Evolutionary conservation across 768 basidiomycete genomes (phyloP), one percentile per base, ranked within the genome.

Genomic region (Phaffia australis): DNA sequence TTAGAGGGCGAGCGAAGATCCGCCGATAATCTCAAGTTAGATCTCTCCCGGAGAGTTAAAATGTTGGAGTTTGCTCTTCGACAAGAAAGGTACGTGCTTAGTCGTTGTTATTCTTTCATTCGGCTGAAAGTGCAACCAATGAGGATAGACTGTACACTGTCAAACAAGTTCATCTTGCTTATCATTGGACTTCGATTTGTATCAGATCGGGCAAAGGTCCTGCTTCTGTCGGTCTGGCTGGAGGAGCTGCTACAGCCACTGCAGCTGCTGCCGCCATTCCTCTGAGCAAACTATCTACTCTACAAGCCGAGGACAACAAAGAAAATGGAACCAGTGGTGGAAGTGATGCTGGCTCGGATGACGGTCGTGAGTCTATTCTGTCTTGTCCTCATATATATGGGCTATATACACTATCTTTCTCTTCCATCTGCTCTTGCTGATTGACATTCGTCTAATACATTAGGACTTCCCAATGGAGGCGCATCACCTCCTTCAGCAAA

Each of bases 61-160:
- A 95, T 99, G 94, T 84, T 99, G 60, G 95, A 99, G 78, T 97
- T 91, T 77, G 95, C 94, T 50, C 80, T 99, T 57, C 85, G 91
- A 56, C 85, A 93, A 80, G 95, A 99, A 79, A 85, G 95, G 93
- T 95, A 70, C 73, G 83, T 80, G 47, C n/a, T 69, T 21, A 14
- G 7, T 23, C 27, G 15, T 32, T 5, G 21, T 50, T 18, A 29
- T 30, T 35, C 14, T 30, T 51, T 19, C 32, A 54, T 23, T 30
- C 25, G 0, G 35, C n/a, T n/a, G n/a, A n/a, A n/a, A n/a, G n/a
- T n/a, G n/a, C n/a, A n/a, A n/a, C n/a, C n/a, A n/a, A n/a, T n/a
- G n/a, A n/a, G n/a, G 16, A 18, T 21, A 6, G 23, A 15, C 16
- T 52, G 9, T n/a, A 30, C 16, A 16, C 6, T 21, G 47, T 49